These are phyloP conservation scores for Pisolithus sp. DNA, from an alignment of 768 basidiomycete species.

Conservation along the genomic window DNA sequence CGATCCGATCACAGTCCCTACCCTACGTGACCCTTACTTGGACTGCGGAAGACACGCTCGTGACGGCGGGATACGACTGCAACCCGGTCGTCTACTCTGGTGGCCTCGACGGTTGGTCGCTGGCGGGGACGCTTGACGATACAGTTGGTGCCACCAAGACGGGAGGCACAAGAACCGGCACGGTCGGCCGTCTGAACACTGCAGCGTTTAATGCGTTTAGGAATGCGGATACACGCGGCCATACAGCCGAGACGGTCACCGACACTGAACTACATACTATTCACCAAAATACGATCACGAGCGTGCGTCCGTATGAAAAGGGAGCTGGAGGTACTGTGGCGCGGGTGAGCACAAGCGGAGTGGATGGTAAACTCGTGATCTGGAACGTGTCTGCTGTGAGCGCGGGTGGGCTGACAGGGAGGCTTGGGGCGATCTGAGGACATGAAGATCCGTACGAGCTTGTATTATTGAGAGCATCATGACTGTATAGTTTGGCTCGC, in stretches of 20 bases:
- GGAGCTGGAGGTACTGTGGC: conserved; percentile 49
- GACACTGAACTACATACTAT: conserved; percentile 83
- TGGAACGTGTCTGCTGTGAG: conserved; percentile 73
- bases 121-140: conserved; percentile 81
- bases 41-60: conserved; percentile 72
- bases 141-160: conserved; percentile 35
- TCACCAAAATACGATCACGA: conserved; percentile 99
- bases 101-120: conserved; percentile 73
- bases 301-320: conserved; percentile 66
- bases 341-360: conserved; percentile 85
- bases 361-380: conserved; percentile 88
- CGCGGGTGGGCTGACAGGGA: conserved; percentile 35
- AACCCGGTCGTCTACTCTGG: conserved; percentile 68
- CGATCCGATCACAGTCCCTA: conserved; percentile 68
- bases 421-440: conserved; percentile 42
- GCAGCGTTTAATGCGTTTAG: conserved; percentile 94
- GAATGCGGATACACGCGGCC: conserved; percentile 77
- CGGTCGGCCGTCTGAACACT: conserved; percentile 76
- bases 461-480: too few species aligned
- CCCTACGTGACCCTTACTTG: conserved; percentile 84
- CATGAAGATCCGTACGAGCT: conserved; percentile 11
- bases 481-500: too few species aligned
- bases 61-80: conserved; percentile 97
- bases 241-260: conserved; percentile 27
- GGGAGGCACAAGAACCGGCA: conserved; percentile 29